Conservation (phyloP, 805 yeast genomes). For the Lipomyces starkeyi region DNA sequence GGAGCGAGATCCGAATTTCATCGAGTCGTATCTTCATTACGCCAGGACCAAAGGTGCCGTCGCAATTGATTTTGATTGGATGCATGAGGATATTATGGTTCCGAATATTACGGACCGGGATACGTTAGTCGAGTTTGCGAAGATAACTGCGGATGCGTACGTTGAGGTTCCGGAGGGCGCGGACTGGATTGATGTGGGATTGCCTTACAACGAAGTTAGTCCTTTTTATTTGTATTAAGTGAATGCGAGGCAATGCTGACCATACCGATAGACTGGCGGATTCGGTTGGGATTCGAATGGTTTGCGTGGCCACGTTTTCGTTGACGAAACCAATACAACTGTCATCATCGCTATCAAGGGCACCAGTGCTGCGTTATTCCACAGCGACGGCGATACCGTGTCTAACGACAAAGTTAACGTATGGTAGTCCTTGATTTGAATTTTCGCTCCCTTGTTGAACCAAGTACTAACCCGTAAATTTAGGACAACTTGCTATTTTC, state of each 20-base stretch:
- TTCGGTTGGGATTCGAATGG: constrained; percentile 92
- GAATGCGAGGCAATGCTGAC: not conserved
- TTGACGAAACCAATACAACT: constrained; percentile 58
- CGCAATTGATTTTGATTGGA: constrained; percentile 35
- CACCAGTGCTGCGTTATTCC: constrained; percentile 72
- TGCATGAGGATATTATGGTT: constrained; percentile 45
- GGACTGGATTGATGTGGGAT: constrained; percentile 81
- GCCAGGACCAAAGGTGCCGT: constrained; percentile 48
- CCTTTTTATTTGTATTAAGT: not conserved
- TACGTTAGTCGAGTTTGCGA: constrained; percentile 76
- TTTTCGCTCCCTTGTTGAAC: not conserved
- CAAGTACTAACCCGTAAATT: not conserved
- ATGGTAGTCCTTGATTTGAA: not conserved
- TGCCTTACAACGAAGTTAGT: constrained; percentile 34
- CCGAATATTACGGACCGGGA: constrained; percentile 81
- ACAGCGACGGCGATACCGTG: constrained; percentile 68
- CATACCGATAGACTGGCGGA: constrained; percentile 49
- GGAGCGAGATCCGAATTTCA: constrained; percentile 61
- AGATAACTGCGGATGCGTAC: constrained; percentile 91
- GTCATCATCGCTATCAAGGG: constrained; percentile 89
- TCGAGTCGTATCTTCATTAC: constrained; percentile 68
- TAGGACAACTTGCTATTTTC: constrained; percentile 84
- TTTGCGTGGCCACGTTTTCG: constrained; percentile 88
- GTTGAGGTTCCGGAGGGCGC: constrained; percentile 76
- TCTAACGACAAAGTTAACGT: constrained; percentile 75